A percentile compares a stretch with the other conserved stretches of the same genome.
Evolutionary conservation across 2,329 filamentous ascomycete genomes (phyloP).

Genomic region (Teratosphaeria pseudoeucalypti): DNA sequence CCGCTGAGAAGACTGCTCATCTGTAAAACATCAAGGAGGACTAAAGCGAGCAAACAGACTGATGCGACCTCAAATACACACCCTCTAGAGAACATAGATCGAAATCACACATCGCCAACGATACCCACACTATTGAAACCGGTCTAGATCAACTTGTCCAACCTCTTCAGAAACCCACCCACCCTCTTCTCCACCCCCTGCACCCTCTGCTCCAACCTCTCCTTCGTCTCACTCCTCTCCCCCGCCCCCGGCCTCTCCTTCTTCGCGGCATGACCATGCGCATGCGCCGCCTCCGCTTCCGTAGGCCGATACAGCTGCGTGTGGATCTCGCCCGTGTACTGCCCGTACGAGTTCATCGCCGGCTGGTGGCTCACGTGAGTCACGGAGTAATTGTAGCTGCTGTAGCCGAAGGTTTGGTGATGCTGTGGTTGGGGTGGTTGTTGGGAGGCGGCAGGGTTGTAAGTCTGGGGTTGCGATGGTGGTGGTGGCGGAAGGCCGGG

Average conservation of each 20-base stretch:
- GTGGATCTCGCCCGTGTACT: conserved; percentile 47
- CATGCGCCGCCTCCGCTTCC: conserved; percentile 46
- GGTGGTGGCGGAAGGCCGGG: conserved; percentile 29
- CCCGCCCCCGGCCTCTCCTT: background rate
- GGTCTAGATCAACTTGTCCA: conserved; percentile 44
- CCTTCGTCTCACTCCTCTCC: conserved; percentile 5
- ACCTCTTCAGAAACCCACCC: conserved; percentile 62
- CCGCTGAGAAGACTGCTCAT: too few relatives aligned
- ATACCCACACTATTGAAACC: background rate
- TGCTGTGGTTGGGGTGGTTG: conserved; percentile 7
- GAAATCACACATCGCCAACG: background rate
- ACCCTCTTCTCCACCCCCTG: conserved; percentile 60
- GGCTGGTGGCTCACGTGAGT: conserved; percentile 19
- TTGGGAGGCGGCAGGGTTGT: conserved; percentile 2
- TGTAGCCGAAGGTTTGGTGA: conserved; percentile 39
- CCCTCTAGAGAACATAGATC: too few relatives aligned
- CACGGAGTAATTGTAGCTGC: conserved; percentile 41
- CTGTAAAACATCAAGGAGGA: too few relatives aligned
- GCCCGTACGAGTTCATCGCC: conserved; percentile 18
- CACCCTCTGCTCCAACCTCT: conserved; percentile 51
- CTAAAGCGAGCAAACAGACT: too few relatives aligned
- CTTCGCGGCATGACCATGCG: conserved; percentile 12
- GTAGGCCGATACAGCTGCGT: conserved; percentile 61
- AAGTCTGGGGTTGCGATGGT: conserved; percentile 19
- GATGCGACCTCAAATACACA: too few relatives aligned